Evolutionary conservation across 176 grass and related monocot genomes (phyloP).

Genomic region (Secale cereale): DNA sequence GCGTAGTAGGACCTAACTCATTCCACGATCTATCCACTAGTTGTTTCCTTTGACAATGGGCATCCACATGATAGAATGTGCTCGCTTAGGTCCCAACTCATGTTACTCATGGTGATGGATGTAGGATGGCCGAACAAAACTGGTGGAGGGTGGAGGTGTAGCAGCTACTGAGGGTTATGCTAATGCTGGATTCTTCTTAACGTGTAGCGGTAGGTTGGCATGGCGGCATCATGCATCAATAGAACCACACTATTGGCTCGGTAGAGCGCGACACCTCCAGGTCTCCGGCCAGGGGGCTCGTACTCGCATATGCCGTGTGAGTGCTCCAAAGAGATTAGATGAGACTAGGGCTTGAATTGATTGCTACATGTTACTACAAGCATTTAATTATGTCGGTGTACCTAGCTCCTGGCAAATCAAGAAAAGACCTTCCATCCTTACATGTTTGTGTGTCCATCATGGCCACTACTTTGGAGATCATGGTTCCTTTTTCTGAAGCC

Average conservation of each 20-base stretch:
- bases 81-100: slow-evolving; percentile 7
- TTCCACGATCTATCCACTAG: not conserved
- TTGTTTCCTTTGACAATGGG: not conserved
- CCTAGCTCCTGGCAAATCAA: slow-evolving; percentile 27
- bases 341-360: not conserved
- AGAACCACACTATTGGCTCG: no score
- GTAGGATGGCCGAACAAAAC: not conserved
- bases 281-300: no score
- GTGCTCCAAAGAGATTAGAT: not conserved
- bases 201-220: no score
- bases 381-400: not conserved
- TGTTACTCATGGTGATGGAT: not conserved
- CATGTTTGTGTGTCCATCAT: not conserved
- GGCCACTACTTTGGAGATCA: not conserved
- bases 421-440: slow-evolving; percentile 2
- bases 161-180: not conserved
- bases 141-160: not conserved
- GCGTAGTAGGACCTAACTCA: not conserved
- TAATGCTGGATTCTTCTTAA: no score
- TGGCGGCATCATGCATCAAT: no score
- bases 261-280: no score
- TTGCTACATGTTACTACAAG: not conserved
- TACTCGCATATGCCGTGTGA: not conserved
- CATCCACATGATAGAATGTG: not conserved
- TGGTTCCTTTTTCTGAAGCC: not conserved